Base-by-base conservation (phyloP, 176 grass and related monocot species). In the Hyparrhenia diplandra region DNA sequence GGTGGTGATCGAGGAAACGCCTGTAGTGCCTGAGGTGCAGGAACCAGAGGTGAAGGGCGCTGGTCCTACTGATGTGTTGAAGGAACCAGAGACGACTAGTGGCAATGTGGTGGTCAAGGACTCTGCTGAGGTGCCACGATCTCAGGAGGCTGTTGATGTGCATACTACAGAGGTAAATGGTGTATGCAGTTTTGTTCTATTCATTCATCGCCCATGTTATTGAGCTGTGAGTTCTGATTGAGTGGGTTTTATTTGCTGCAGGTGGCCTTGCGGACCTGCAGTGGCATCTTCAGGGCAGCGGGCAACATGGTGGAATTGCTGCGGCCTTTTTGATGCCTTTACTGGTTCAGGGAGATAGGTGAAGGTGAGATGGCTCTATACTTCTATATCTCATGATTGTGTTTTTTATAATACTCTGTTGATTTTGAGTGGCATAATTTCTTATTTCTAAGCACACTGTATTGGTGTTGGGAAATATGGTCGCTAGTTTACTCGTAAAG, bases 261-360 rank as follows among this genome's bases (percentile, higher is more conserved):
- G 80, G 68, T 86, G 64, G 67, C 6, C 62, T n/a, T n/a, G 73
- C 10, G 83, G 84, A 70, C 83, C 79, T 52, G 88, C 80, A 41
- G 68, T 81, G 17, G 84, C 83, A 28, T 43, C 60, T 30, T 24
- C 77, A 1, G 55, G 36, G 45, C 85, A 88, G 73, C 89, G 61
- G 31, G 61, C 91, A 41, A 86, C 71, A 69, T 97, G 94, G 89
- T 97, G 94, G 94, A 83, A 94, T 83, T 97, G 91, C 77, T 97
- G 94, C 5, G 94, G 91, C 42, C 20, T 97, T 29, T 84, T 89
- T 67, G 94, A 94, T 83, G 89, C 54, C 1, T 81, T 97, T 63
- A 61, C 78, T 72, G 82, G 89, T 70, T 97, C 89, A 46, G 74
- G 65, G 42, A 84, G 82, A 80, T 89, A 87, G 71, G 51, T 83